phyloP scores from a whole-genome alignment of 768 basidiomycete species.

The Russula ochroleuca region DNA sequence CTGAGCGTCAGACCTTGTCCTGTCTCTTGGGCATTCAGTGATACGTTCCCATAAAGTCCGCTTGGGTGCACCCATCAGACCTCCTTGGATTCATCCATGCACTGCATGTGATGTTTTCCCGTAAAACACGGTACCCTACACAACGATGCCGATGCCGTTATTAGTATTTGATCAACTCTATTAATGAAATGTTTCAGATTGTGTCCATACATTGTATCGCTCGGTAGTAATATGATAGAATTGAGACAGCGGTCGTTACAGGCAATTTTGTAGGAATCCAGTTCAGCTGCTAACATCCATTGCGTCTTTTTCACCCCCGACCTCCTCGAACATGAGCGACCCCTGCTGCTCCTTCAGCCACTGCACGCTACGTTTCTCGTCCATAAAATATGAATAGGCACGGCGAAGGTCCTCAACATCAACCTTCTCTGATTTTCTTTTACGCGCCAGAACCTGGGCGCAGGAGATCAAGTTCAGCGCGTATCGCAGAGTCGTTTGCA shows the following conservation, averaged over 20 bases:
- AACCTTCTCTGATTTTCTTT: constrained; percentile 76
- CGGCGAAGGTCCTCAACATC: constrained; percentile 80
- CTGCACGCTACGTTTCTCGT: constrained; percentile 87
- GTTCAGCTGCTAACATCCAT: constrained; percentile 38
- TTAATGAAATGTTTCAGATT: neutral
- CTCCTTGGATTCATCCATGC: neutral
- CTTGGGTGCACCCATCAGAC: neutral
- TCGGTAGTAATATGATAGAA: neutral
- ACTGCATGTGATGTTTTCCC: neutral
- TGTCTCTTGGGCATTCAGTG: neutral
- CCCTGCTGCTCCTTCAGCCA: constrained; percentile 87
- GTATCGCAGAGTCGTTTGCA: constrained; percentile 87
- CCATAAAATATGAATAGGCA: constrained; percentile 87
- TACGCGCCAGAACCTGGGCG: constrained; percentile 77
- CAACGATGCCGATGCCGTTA: neutral
- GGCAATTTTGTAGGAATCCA: neutral
- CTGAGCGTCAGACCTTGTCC: neutral
- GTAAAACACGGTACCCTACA: neutral
- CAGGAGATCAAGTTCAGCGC: constrained; percentile 94
- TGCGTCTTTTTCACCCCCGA: constrained; percentile 37
- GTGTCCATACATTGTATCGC: neutral
- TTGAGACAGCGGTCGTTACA: neutral
- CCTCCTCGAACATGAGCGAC: constrained; percentile 68
- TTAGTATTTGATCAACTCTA: neutral
- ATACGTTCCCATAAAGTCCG: neutral